Conservation (phyloP, 2,329 filamentous ascomycete genomes). For the Scedosporium dehoogii region DNA sequence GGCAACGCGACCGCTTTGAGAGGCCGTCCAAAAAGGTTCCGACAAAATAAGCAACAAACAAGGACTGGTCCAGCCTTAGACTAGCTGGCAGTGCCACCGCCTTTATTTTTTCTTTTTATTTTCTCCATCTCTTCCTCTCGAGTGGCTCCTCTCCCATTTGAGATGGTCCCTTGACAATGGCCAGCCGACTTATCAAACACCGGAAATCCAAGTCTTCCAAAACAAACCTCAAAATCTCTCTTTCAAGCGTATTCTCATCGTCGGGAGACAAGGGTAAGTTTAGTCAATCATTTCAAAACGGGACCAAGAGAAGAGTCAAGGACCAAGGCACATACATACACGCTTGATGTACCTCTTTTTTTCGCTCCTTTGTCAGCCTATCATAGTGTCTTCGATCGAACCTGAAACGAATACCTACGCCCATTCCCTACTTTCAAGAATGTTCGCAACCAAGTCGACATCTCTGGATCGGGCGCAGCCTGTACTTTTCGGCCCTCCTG, state of each 20-base stretch:
- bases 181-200: slow-evolving; percentile 4
- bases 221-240: not conserved
- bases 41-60: not conserved
- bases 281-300: not conserved
- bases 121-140: not conserved
- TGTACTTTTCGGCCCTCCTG: no score
- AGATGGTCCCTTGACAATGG: not conserved
- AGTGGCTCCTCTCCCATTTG: not conserved
- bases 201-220: slow-evolving; percentile 5
- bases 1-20: not conserved
- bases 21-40: not conserved
- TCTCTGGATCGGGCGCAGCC: no score
- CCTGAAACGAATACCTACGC: no score
- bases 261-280: not conserved
- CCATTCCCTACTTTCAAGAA: no score
- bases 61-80: not conserved
- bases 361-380: not conserved
- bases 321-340: not conserved
- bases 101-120: not conserved
- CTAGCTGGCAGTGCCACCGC: not conserved
- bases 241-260: not conserved
- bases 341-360: not conserved
- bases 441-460: no score
- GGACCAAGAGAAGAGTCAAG: not conserved
- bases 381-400: not conserved